Evolutionary conservation across 805 yeast genomes (phyloP).

Genomic region (Saccharomycopsis oosterbeekiorum): DNA sequence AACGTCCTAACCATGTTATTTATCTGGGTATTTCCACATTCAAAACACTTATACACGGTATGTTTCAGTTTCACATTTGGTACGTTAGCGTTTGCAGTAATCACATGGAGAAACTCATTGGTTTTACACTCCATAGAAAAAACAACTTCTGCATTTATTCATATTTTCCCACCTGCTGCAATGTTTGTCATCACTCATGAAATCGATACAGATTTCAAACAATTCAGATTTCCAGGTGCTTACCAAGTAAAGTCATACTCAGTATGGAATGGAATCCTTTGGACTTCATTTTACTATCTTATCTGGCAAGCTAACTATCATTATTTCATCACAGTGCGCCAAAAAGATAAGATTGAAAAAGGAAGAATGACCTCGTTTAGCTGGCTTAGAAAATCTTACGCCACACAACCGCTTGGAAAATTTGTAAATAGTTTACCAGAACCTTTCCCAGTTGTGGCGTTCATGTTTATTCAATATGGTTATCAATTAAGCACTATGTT

Average conservation of each 20-base stretch:
- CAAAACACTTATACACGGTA: conserved; percentile 62
- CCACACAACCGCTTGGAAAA: conserved; percentile 54
- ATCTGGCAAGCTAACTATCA: conserved; percentile 88
- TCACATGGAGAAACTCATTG: conserved; percentile 90
- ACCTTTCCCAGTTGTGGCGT: conserved; percentile 78
- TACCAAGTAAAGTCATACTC: conserved; percentile 61
- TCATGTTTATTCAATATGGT: conserved; percentile 75
- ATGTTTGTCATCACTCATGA: conserved; percentile 82
- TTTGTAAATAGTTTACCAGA: conserved; percentile 78
- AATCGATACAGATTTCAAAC: conserved; percentile 39
- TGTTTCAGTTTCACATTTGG: conserved; percentile 86
- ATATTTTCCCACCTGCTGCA: conserved; percentile 80
- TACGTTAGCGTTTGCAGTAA: conserved; percentile 84
- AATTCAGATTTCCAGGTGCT: conserved; percentile 71
- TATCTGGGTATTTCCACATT: conserved; percentile 76
- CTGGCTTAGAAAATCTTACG: conserved; percentile 64
- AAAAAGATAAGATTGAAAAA: conserved; percentile 69
- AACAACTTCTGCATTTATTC: conserved; percentile 85
- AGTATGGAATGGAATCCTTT: conserved; percentile 54
- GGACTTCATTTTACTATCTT: conserved; percentile 75
- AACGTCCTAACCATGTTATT: conserved; percentile 59
- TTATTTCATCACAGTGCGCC: conserved; percentile 77
- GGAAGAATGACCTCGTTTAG: conserved; percentile 87
- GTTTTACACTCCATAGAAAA: conserved; percentile 89
- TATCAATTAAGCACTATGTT: conserved; percentile 84